These are phyloP conservation scores for Paspalum vaginatum DNA, from an alignment of 176 grass and related monocot genomes.

Conservation along the genomic window DNA sequence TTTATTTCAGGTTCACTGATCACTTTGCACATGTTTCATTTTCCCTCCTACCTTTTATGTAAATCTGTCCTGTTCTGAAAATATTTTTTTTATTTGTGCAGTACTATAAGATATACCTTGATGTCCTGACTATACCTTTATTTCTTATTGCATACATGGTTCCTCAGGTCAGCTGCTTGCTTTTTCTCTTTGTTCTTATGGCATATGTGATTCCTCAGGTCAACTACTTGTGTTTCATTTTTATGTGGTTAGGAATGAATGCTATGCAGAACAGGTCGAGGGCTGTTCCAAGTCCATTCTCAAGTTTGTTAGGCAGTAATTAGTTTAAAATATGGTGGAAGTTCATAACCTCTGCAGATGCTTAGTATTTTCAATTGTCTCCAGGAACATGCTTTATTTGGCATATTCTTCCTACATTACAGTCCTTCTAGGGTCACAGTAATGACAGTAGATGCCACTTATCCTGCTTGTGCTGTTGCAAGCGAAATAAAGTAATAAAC, in stretches of 20 bases:
- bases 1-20: neutral
- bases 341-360: conserved; percentile 11
- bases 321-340: conserved; percentile 3
- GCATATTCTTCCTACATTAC: conserved; percentile 14
- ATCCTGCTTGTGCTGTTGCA: conserved; percentile 20
- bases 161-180: conserved; percentile 73
- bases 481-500: conserved; percentile 22
- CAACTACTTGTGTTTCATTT: conserved; percentile 42
- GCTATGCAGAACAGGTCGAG: neutral
- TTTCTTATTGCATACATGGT: conserved; percentile 71
- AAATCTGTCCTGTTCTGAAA: conserved; percentile 33
- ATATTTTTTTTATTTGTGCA: conserved; percentile 51
- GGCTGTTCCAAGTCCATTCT: conserved; percentile 16
- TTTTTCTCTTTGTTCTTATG: conserved; percentile 65
- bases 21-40: conserved; percentile 10
- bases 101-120: conserved; percentile 91
- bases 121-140: conserved; percentile 73
- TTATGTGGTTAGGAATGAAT: conserved; percentile 31
- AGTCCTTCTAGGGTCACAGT: conserved; percentile 24
- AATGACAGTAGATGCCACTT: conserved; percentile 24
- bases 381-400: conserved; percentile 1
- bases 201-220: conserved; percentile 74
- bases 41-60: conserved; percentile 7
- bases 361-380: conserved; percentile 5
- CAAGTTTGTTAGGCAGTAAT: conserved; percentile 15